Percentiles rank a stretch among this genome's conserved stretches.
These are phyloP conservation scores for Jackrogersella minutella DNA, from an alignment of 495 filamentous ascomycete genomes.

Conservation along the genomic window DNA sequence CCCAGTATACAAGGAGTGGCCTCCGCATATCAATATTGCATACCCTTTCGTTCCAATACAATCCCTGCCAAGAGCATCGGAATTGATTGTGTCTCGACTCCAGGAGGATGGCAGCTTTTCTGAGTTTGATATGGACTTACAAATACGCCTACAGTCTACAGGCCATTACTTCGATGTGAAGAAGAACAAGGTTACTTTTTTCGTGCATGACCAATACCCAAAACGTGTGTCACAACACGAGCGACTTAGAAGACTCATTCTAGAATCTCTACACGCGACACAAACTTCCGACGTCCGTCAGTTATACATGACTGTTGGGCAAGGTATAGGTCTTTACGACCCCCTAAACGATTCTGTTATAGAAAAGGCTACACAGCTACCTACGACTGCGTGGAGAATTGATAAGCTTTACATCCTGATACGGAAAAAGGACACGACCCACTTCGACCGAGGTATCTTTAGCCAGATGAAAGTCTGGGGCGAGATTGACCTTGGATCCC, in stretches of 20 bases:
- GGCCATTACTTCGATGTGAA: constrained; percentile 54
- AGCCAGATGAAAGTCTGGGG: constrained; percentile 58
- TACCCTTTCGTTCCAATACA: constrained; percentile 64
- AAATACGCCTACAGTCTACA: constrained; percentile 43
- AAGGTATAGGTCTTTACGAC: constrained; percentile 51
- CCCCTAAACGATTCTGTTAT: constrained; percentile 52
- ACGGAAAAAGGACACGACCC: constrained; percentile 46
- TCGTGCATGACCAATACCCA: constrained; percentile 42
- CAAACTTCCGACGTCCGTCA: constrained; percentile 27
- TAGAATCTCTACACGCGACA: constrained; percentile 33
- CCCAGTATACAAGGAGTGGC: constrained; percentile 64
- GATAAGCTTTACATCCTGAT: constrained; percentile 55
- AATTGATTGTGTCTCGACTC: constrained; percentile 7
- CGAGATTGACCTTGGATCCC: constrained; percentile 53
- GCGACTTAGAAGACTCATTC: constrained; percentile 28
- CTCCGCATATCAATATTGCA: constrained; percentile 66
- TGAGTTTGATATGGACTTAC: constrained; percentile 15
- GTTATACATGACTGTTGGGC: constrained; percentile 64
- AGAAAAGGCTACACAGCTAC: constrained; percentile 54
- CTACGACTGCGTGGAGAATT: constrained; percentile 52
- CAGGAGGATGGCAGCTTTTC: not conserved
- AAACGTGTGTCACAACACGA: constrained; percentile 4
- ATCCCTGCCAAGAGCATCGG: constrained; percentile 41
- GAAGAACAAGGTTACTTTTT: constrained; percentile 54
- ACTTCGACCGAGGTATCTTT: constrained; percentile 22